Percentiles rank a stretch among this genome's conserved stretches.
These are phyloP conservation scores for Ophiostoma piceae DNA, from an alignment of 2,329 filamentous ascomycete genomes.

Conservation along the genomic window DNA sequence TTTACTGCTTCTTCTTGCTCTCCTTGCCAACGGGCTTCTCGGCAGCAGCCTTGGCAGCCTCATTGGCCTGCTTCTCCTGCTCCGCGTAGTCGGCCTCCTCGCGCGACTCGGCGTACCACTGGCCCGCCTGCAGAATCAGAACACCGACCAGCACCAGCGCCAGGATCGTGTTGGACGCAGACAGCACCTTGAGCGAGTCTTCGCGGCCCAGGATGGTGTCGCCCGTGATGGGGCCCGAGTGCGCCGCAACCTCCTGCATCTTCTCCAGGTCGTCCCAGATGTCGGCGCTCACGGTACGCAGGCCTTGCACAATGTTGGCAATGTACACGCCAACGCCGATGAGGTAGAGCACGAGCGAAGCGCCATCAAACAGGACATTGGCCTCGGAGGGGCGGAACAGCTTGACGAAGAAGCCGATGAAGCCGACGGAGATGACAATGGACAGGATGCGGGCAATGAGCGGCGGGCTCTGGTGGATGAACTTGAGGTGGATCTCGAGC, in stretches of 20 bases:
- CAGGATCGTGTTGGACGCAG: slow-evolving; percentile 93
- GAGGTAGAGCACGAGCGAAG: slow-evolving; percentile 74
- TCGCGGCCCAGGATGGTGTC: slow-evolving; percentile 73
- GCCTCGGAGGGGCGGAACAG: slow-evolving; percentile 89
- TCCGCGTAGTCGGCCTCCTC: slow-evolving; percentile 73
- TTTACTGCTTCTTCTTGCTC: slow-evolving; percentile 29
- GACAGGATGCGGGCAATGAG: slow-evolving; percentile 90
- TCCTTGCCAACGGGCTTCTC: slow-evolving; percentile 25
- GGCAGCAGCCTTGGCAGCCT: slow-evolving; percentile 15
- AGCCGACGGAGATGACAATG: slow-evolving; percentile 82
- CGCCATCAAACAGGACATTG: slow-evolving; percentile 90
- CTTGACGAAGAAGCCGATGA: slow-evolving; percentile 86
- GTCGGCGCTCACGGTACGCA: slow-evolving; percentile 73
- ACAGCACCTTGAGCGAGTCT: slow-evolving; percentile 83
- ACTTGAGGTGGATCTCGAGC: slow-evolving; percentile 82
- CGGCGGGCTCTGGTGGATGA: slow-evolving; percentile 85
- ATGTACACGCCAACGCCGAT: slow-evolving; percentile 90
- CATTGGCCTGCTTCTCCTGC: slow-evolving; percentile 48
- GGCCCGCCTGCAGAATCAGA: slow-evolving; percentile 85
- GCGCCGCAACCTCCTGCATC: slow-evolving; percentile 37
- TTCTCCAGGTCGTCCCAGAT: slow-evolving; percentile 45
- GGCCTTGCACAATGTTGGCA: slow-evolving; percentile 92
- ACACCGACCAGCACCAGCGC: slow-evolving; percentile 89
- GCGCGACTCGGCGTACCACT: slow-evolving; percentile 98
- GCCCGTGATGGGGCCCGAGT: slow-evolving; percentile 43